Conservation (phyloP, 352 stramenopile genomes). For the Phytophthora uliginosa region DNA sequence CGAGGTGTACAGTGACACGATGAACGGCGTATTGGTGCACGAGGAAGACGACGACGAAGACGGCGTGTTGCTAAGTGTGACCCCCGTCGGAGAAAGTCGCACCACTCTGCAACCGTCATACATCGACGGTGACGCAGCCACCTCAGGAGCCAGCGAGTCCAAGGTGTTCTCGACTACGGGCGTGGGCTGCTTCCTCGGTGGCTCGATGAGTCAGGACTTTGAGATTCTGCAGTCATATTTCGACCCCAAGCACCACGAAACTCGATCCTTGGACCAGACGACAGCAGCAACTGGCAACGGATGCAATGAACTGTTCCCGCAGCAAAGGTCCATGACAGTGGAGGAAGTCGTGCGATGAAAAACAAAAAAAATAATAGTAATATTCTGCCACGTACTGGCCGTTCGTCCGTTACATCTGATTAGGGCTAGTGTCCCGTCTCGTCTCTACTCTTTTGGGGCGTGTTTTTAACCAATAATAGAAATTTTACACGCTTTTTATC, state of each 20-base stretch:
- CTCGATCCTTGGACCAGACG: neutral
- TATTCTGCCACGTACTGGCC: neutral
- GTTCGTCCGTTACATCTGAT: constrained; percentile 5
- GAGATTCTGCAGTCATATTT: constrained; percentile 88
- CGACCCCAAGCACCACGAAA: constrained; percentile 41
- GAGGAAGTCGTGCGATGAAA: constrained; percentile 50
- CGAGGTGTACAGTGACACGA: constrained; percentile 80
- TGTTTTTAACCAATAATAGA: constrained; percentile 24
- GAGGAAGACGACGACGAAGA: constrained; percentile 84
- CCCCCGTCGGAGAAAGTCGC: constrained; percentile 37
- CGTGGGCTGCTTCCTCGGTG: constrained; percentile 55
- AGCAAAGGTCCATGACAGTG: constrained; percentile 27
- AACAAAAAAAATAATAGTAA: neutral
- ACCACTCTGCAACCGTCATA: constrained; percentile 20
- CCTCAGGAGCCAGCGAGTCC: constrained; percentile 4
- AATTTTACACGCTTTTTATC: constrained; percentile 20
- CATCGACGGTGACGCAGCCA: constrained; percentile 9
- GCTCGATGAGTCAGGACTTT: constrained; percentile 76
- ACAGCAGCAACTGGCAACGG: constrained; percentile 8
- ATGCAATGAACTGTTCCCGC: constrained; percentile 27
- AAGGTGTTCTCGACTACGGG: constrained; percentile 47
- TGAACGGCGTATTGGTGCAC: constrained; percentile 74
- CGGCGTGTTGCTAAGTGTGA: constrained; percentile 81
- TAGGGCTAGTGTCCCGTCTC: neutral
- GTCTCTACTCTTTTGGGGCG: neutral